phyloP scores from a whole-genome alignment of 192 early-diverging fungal species.

The Mortierella alpina region DNA sequence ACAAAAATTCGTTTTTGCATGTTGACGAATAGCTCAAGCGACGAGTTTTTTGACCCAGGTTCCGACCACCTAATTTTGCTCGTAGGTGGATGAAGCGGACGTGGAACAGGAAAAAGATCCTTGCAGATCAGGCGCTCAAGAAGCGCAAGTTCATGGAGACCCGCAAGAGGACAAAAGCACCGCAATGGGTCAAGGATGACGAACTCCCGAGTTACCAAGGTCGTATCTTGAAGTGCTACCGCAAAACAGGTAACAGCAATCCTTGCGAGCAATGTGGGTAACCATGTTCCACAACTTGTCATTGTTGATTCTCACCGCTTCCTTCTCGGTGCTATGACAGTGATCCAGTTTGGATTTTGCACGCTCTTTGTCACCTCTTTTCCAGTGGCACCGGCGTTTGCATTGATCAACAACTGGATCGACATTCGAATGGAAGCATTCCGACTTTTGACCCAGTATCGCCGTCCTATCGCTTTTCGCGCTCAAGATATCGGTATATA shows the following conservation, averaged over 20 bases:
- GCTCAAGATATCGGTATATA: constrained; percentile 48
- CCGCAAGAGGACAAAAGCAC: constrained; percentile 24
- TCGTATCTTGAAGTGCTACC: constrained; percentile 40
- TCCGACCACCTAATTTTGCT: too few species aligned
- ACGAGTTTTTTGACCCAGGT: too few species aligned
- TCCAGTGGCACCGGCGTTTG: constrained; percentile 77
- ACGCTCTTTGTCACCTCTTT: constrained; percentile 73
- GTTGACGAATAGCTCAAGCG: background rate
- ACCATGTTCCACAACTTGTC: background rate
- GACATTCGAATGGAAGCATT: constrained; percentile 70
- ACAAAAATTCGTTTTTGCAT: background rate
- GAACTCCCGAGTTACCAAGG: constrained; percentile 51
- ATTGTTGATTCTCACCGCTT: background rate
- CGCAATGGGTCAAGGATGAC: constrained; percentile 57
- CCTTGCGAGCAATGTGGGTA: too few species aligned
- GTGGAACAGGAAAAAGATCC: constrained; percentile 42
- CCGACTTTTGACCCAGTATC: constrained; percentile 34
- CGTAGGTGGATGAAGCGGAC: constrained; percentile 28
- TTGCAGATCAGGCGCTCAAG: constrained; percentile 27
- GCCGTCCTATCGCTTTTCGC: constrained; percentile 28
- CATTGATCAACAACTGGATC: constrained; percentile 67
- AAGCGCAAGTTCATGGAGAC: constrained; percentile 10
- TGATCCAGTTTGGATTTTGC: constrained; percentile 78
- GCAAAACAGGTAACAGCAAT: constrained; percentile 26
- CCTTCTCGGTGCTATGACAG: constrained; percentile 8